phyloP scores from a whole-genome alignment of 2,329 filamentous ascomycete species.

The Onygenales sp. region DNA sequence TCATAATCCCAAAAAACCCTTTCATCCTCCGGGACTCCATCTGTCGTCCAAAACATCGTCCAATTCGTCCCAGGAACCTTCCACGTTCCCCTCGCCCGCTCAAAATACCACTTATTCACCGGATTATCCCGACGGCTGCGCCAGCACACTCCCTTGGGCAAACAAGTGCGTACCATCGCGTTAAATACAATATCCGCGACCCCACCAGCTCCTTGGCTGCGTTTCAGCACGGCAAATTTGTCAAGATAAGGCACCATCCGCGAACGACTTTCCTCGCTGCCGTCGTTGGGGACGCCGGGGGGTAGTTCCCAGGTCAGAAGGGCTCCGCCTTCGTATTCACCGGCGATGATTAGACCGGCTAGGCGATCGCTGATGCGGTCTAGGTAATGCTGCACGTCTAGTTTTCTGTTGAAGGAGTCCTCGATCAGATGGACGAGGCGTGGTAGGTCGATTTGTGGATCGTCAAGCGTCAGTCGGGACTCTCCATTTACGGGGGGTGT shows the following conservation, averaged over 20 bases:
- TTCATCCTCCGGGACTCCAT: slow-evolving; percentile 46
- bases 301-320: slow-evolving; percentile 91
- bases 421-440: slow-evolving; percentile 82
- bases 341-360: slow-evolving; percentile 87
- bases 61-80: slow-evolving; percentile 76
- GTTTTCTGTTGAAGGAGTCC: slow-evolving; percentile 77
- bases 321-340: slow-evolving; percentile 91
- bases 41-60: slow-evolving; percentile 98
- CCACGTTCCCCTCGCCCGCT: slow-evolving; percentile 72
- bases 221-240: slow-evolving; percentile 90
- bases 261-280: slow-evolving; percentile 42
- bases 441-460: slow-evolving; percentile 71
- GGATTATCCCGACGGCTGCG: slow-evolving; percentile 81
- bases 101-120: slow-evolving; percentile 99
- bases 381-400: slow-evolving; percentile 78
- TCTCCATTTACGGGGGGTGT: slow-evolving; percentile 50
- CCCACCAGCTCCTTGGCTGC: slow-evolving; percentile 78
- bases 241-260: slow-evolving; percentile 86
- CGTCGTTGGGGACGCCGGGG: slow-evolving; percentile 45
- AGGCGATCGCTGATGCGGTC: slow-evolving; percentile 68
- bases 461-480: slow-evolving; percentile 60
- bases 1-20: slow-evolving; percentile 59
- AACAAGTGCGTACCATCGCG: slow-evolving; percentile 82
- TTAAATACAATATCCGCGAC: slow-evolving; percentile 96
- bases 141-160: slow-evolving; percentile 87